A percentile compares a stretch with the other conserved stretches of the same genome.
Conservation (phyloP, 2,329 filamentous ascomycete species). For the Chaetomium sp. region DNA sequence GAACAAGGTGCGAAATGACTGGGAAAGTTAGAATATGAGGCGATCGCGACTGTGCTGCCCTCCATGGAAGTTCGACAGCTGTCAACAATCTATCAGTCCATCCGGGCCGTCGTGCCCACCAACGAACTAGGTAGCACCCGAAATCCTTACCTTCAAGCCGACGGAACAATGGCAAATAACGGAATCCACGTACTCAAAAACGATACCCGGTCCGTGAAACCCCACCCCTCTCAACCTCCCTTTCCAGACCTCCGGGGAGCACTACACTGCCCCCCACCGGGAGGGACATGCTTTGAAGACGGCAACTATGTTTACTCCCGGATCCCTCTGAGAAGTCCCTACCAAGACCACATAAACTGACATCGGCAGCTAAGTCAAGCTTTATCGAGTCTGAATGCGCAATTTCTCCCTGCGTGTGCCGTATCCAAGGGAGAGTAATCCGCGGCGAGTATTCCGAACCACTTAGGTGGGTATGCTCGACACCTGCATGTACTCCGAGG, state of each 20-base stretch:
- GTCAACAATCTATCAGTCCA: background rate
- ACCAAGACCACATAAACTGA: background rate
- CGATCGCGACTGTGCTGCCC: too few relatives aligned
- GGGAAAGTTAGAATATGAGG: too few relatives aligned
- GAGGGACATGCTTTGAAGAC: background rate
- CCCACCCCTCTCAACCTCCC: background rate
- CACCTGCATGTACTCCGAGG: too few relatives aligned
- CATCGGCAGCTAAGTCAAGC: background rate
- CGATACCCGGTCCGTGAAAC: background rate
- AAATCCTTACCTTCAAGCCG: background rate
- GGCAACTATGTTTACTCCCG: background rate
- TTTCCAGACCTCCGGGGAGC: background rate
- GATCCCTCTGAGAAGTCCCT: background rate
- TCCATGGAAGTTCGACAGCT: too few relatives aligned
- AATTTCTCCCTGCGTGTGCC: background rate
- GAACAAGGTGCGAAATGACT: too few relatives aligned
- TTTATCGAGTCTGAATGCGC: background rate
- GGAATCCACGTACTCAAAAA: background rate
- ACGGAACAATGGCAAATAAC: background rate
- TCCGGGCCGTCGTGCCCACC: background rate
- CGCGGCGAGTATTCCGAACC: background rate
- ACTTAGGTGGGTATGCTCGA: too few relatives aligned
- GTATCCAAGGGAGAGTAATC: background rate
- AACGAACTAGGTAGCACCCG: background rate
- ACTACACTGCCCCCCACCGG: background rate